Base-by-base conservation (phyloP, 768 basidiomycete species). In the Mycena albidolilacea region DNA sequence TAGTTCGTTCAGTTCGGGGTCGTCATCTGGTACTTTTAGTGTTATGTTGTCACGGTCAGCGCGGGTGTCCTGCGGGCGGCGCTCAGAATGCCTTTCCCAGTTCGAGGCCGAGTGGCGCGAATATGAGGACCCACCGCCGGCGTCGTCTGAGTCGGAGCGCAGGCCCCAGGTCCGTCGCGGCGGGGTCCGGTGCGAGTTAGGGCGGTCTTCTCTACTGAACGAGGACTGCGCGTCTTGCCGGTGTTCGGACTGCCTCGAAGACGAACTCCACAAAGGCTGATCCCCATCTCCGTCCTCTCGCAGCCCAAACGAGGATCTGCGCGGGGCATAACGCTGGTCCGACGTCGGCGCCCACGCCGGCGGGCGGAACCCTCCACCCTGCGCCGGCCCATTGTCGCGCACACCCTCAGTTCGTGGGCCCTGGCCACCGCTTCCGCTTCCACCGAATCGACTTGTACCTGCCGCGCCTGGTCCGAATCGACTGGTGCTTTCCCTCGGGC, bases 391-490 rank as follows among this genome's bases (percentile, higher is more conserved):
- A 37, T 73, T 68, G 12, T 73, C 72, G 2, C 41, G 30, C 23
- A 69, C 23, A 1, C 72, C 72, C 72, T 23, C 23, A 23, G 66
- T 73, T 19, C 48, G 72, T 6, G 72, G 65, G 35, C 72, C 72
- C 10, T 15, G 57, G 12, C 3, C 1, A 35, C 7, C 17, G 7
- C 72, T 68, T 38, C 72, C 72, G 7, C 30, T 30, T 30, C 30
- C 30, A 30, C 30, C 30, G 30, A 30, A 30, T 30, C 30, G 30
- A 30, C 30, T 30, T 30, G 30, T 30, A 30, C 30, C 30, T 30
- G 30, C 3, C 30, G 30, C 30, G 30, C 30, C 30, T 30, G 30
- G 4, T 0, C 2, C 30, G 30, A 30, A 30, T 30, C 30, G 30
- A 30, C 30, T 30, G 30, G 30, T 30, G 30, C 30, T 30, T 30